Evolutionary conservation across 2,329 filamentous ascomycete species (phyloP).

Genomic region (Chrysoporthe puriensis): DNA sequence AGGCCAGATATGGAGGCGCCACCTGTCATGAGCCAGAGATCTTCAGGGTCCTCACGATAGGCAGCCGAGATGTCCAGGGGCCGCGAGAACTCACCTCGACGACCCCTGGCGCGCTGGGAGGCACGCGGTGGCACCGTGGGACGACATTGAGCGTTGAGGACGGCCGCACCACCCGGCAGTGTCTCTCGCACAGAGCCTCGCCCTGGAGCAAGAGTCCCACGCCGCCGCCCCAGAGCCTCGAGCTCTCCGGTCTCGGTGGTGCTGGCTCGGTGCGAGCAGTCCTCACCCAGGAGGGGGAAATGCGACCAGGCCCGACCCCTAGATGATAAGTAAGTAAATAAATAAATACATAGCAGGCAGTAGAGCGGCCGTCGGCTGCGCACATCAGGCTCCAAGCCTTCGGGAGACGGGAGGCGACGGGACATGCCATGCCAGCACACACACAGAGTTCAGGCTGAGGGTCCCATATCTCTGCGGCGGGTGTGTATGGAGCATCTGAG

Average conservation of each 20-base stretch:
- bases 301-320: not conserved
- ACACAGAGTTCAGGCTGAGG: not conserved
- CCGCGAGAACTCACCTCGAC: not conserved
- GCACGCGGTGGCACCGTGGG: not conserved
- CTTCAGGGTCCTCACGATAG: constrained; percentile 27
- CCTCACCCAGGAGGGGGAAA: too few relatives aligned
- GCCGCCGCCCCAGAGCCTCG: not conserved
- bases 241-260: not conserved
- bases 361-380: not conserved
- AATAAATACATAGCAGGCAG: too few relatives aligned
- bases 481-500: constrained; percentile 15
- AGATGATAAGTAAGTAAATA: not conserved
- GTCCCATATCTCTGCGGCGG: constrained; percentile 20
- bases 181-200: not conserved
- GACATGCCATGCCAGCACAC: not conserved
- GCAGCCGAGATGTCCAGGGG: not conserved
- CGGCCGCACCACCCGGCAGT: too few relatives aligned
- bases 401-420: not conserved
- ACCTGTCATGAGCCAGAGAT: constrained; percentile 21
- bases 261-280: too few relatives aligned
- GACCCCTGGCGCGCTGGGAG: not conserved
- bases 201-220: not conserved
- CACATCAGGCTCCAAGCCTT: not conserved
- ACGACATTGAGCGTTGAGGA: not conserved
- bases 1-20: constrained; percentile 15